These are phyloP conservation scores for Hygrophorus russula DNA, from an alignment of 768 basidiomycete species.

Conservation along the genomic window DNA sequence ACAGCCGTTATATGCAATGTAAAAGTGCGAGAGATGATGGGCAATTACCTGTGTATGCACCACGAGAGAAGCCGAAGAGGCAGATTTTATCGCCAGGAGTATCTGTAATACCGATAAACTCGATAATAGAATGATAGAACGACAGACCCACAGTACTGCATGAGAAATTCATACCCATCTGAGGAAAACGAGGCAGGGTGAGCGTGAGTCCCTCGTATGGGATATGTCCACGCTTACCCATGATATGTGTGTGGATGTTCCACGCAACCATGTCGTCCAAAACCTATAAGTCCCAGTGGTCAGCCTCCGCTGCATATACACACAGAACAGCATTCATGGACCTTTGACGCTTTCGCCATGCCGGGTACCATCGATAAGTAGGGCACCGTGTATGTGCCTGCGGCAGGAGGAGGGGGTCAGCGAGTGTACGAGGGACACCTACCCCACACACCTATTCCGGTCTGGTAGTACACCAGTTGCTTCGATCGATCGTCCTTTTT, in stretches of 20 bases:
- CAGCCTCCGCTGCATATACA: not conserved
- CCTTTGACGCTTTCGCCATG: constrained; percentile 32
- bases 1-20: too few species aligned
- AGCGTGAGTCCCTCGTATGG: not conserved
- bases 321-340: constrained; percentile 5
- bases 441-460: constrained; percentile 13
- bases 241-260: constrained; percentile 43
- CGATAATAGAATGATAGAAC: not conserved
- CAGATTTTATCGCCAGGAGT: constrained; percentile 33
- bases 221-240: constrained; percentile 12
- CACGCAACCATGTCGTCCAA: constrained; percentile 36
- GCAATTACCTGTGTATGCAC: constrained; percentile 36
- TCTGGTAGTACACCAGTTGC: constrained; percentile 49
- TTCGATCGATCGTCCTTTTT: constrained; percentile 37
- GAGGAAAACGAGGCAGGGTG: not conserved
- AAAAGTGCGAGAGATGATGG: too few species aligned
- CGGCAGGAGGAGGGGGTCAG: constrained; percentile 21
- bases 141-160: constrained; percentile 38
- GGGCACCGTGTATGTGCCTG: constrained; percentile 39
- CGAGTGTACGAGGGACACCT: too few species aligned
- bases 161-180: constrained; percentile 49
- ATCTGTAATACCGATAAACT: not conserved
- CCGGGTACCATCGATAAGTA: constrained; percentile 34
- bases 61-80: constrained; percentile 60
- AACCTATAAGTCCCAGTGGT: constrained; percentile 13